A percentile compares a stretch with the other conserved stretches of the same genome.
Evolutionary conservation across 495 filamentous ascomycete species (phyloP).

Genomic region (Xylaria curta): DNA sequence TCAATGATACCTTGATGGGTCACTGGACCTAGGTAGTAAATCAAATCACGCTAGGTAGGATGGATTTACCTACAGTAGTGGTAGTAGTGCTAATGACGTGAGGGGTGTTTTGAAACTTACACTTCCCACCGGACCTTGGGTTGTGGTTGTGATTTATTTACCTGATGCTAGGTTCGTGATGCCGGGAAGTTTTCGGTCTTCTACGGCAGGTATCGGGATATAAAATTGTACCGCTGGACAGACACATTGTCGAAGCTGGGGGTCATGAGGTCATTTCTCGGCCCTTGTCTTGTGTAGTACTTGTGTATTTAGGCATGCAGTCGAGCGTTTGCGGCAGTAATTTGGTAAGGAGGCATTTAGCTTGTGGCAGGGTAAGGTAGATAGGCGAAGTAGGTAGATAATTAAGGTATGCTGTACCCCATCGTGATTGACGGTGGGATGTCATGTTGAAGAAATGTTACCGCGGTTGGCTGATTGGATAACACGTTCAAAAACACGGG

Average conservation of each 20-base stretch:
- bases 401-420: no score
- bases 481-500: background rate
- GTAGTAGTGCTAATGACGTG: background rate
- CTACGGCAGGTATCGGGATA: background rate
- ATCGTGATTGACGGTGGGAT: background rate
- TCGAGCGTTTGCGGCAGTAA: background rate
- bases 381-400: no score
- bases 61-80: background rate
- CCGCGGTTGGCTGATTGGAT: background rate
- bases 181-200: no score
- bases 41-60: background rate
- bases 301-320: background rate
- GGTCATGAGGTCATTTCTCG: conserved; percentile 17
- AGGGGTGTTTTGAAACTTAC: no score
- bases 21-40: background rate
- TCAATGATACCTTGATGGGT: background rate
- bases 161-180: background rate
- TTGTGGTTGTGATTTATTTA: background rate
- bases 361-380: background rate
- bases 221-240: background rate
- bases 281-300: background rate
- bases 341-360: background rate
- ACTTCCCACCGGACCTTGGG: no score
- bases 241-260: background rate
- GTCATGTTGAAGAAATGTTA: background rate